Evolutionary conservation across 78 protist genomes (phyloP), one percentile per base, ranked within the genome.

Genomic region (Dictyostelium intermedium): DNA sequence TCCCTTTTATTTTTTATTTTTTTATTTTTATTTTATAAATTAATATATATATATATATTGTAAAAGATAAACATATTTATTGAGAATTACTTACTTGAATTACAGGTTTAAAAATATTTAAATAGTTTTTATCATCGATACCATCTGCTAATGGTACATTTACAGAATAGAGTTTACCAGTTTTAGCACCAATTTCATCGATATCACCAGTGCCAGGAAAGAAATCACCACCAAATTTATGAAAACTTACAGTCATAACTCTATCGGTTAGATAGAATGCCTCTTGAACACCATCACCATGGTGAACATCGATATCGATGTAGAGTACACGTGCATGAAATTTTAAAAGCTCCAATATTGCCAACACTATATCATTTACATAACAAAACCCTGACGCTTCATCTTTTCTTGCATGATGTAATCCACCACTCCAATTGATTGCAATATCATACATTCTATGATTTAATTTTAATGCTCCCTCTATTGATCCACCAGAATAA

Each of bases 311-410:
- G 60, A 99, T 97, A 96, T 99, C 99, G 70, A 99, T 97, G 96
- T 99, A 98, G 32, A 99, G 56, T 50, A 99, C 99, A 16, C 99
- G 98, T 47, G 74, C 61, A 87, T 98, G 98, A 79, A 63, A 83
- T 97, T 97, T 97, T 16, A 99, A 96, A 60, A 99, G 97, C 84
- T 98, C 99, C 34, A 99, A 95, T 60, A 99, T 99, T 37, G 97
- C 98, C 27, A 99, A 94, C 13, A 99, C 99, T 35, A 99, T 99
- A 94, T 99, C 99, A 85, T 99, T 99, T 79, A 98, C 97, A 91
- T 99, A 99, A 93, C 99, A 99, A 83, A 99, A 99, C 11, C 99
- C 99, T 0, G 98, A 86, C 0, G 99, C 99, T 74, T 98, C 98
- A 45, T 92, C n/a, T 74, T 97, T 97, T 91, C 97, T 98, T 35